Evolutionary conservation across 305 asterid genomes (phyloP), one percentile per base, ranked within the genome.

Genomic region (Stenogyne calaminthoides): DNA sequence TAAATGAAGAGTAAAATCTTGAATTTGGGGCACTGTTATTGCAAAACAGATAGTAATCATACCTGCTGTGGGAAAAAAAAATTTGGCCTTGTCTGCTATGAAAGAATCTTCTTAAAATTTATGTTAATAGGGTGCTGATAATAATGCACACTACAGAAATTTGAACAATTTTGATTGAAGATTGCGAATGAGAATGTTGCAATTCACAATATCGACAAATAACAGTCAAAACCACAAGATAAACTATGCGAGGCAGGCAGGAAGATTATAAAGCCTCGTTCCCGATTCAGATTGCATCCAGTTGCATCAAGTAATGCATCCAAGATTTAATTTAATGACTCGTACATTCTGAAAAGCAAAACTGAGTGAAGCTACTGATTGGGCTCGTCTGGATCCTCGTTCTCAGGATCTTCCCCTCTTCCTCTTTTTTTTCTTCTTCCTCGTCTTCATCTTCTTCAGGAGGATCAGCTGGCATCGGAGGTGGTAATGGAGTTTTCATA

Each of bases 401-500:
- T 36, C 34, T 86, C 96, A 3, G 91, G 92, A 37, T 92, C 81
- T 67, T 88, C 88, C 72, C 97, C 64, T 87, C 91, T 59, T 90
- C 91, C 73, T 86, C 89, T 76, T 88, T 71, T 57, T 87, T 81
- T 37, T 87, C 84, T 77, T 92, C 92, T 66, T 92, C 92, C 4
- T 89, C 95, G 6, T 92, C 96, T 18, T 92, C 97, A 3, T 90
- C 96, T 77, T 88, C 94, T 78, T 83, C 89, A 0, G 90, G 90
- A 72, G 95, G 97, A 78, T 90, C 97, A 20, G 81, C 82, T 0
- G 98, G 98, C 88, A 86, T 78, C 0, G 98, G 97, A 14, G 96
- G 96, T 37, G 97, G 97, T 74, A 90, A 80, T 20, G 98, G 96
- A 75, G 98, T 92, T 81, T 90, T 92, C 96, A 88, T 88, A 14